phyloP scores from a whole-genome alignment of 129 eudicot genomes.

The Arctium lappa region DNA sequence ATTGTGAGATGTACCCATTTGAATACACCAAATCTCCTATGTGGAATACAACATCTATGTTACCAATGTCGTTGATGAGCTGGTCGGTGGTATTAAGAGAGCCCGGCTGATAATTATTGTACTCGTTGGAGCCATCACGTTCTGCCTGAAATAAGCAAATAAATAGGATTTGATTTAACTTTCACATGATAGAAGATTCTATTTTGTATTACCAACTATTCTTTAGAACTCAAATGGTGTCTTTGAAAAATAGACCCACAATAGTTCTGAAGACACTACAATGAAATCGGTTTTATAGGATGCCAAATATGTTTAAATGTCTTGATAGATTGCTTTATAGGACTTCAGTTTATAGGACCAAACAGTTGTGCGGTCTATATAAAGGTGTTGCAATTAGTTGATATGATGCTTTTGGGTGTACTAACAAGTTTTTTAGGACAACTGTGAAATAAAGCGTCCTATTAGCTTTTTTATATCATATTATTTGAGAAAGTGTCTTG shows the following conservation, averaged over 20 bases:
- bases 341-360: neutral
- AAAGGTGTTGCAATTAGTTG: neutral
- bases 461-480: neutral
- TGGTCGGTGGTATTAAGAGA: slow-evolving; percentile 80
- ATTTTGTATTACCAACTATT: neutral
- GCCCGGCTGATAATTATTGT: slow-evolving; percentile 73
- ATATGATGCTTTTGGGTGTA: neutral
- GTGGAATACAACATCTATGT: slow-evolving; percentile 70
- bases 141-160: slow-evolving; percentile 54
- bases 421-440: neutral
- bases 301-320: neutral
- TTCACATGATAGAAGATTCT: neutral
- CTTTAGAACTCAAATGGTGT: neutral
- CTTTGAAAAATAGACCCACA: neutral
- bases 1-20: slow-evolving; percentile 81
- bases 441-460: neutral
- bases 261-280: neutral
- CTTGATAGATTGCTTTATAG: neutral
- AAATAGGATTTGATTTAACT: neutral
- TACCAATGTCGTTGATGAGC: slow-evolving; percentile 57
- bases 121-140: slow-evolving; percentile 90
- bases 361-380: neutral
- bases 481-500: neutral
- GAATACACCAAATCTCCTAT: slow-evolving; percentile 76
- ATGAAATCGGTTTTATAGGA: neutral